Evolutionary conservation across 352 stramenopile genomes (phyloP).

Genomic region (Pythium guiyangense): DNA sequence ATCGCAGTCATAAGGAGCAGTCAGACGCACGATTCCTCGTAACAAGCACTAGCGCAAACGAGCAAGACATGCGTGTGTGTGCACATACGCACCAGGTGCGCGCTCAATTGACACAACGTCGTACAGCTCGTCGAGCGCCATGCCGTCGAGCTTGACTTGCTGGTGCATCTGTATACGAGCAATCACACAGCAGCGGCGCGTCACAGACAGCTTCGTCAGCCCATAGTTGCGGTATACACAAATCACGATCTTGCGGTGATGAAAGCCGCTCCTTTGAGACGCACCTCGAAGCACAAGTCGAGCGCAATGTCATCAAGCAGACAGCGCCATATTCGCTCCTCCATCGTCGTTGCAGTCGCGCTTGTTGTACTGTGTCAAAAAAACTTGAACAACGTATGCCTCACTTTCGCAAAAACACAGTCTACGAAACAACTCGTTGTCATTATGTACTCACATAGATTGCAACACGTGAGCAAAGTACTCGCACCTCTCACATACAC

Average conservation of each 20-base stretch:
- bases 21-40: no score
- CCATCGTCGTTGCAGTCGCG: neutral
- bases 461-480: no score
- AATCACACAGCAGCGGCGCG: neutral
- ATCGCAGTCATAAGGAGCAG: constrained; percentile 7
- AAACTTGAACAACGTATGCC: neutral
- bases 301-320: constrained; percentile 59
- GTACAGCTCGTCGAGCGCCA: constrained; percentile 70
- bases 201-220: neutral
- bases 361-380: neutral
- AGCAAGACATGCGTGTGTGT: neutral
- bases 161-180: constrained; percentile 41
- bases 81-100: constrained; percentile 13
- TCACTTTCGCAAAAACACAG: no score
- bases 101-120: constrained; percentile 54
- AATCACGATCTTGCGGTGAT: no score
- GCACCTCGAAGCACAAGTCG: constrained; percentile 69
- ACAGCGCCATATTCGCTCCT: constrained; percentile 44
- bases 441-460: no score
- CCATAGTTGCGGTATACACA: no score
- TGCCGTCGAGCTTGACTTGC: constrained; percentile 48
- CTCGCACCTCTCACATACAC: no score
- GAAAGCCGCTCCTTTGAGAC: neutral
- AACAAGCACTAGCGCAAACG: neutral
- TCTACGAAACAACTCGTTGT: neutral